A percentile compares a stretch with the other conserved stretches of the same genome.
phyloP scores from a whole-genome alignment of 805 yeast species.

The Lipomyces spencermartinsiae region DNA sequence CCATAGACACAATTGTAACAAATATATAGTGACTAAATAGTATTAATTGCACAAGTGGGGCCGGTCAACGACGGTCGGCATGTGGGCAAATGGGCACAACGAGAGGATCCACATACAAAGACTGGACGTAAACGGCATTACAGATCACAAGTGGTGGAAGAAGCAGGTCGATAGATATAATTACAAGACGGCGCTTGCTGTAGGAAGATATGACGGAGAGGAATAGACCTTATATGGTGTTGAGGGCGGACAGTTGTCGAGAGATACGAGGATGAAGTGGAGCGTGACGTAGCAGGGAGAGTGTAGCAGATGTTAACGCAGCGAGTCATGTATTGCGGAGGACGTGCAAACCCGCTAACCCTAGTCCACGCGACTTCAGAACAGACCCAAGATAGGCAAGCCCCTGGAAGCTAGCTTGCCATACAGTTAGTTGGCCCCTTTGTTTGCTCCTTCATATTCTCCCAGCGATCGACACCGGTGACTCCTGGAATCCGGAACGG shows the following conservation, averaged over 20 bases:
- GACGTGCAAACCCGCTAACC: not conserved
- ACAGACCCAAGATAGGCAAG: not conserved
- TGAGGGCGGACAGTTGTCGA: not conserved
- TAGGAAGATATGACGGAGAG: not conserved
- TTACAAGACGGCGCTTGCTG: not conserved
- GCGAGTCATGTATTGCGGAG: not conserved
- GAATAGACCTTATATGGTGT: not conserved
- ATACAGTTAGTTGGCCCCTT: not conserved
- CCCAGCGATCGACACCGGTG: not conserved
- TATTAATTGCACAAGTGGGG: not conserved
- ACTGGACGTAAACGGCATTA: conserved; percentile 1
- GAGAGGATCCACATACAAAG: not conserved
- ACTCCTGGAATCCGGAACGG: not conserved
- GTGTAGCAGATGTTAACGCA: not conserved
- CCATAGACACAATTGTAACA: not conserved
- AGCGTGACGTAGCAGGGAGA: not conserved
- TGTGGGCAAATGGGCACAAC: not conserved
- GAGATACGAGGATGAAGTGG: conserved; percentile 1
- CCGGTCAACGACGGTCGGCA: not conserved
- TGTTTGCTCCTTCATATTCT: not conserved
- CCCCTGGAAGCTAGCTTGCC: not conserved
- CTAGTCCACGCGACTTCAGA: not conserved
- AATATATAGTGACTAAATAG: not conserved
- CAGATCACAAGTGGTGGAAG: not conserved
- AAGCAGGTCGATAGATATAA: not conserved